phyloP scores from a whole-genome alignment of 441 rosid species.

The Jatropha podagrica region DNA sequence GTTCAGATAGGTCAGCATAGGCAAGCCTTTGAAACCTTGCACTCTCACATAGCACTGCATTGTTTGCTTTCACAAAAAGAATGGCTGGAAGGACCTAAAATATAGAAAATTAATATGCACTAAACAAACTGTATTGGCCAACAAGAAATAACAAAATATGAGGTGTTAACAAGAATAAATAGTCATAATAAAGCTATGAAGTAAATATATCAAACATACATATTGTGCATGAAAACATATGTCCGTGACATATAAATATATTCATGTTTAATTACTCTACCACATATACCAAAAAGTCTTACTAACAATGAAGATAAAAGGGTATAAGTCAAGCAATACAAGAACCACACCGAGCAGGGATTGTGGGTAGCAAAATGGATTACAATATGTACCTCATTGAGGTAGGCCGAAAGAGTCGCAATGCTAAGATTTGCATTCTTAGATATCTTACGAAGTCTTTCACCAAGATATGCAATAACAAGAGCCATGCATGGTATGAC shows the following conservation, averaged over 20 bases:
- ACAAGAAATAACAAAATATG: constrained; percentile 3
- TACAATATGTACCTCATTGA: constrained; percentile 63
- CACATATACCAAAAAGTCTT: background rate
- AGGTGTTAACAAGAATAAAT: constrained; percentile 1
- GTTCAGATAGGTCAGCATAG: constrained; percentile 49
- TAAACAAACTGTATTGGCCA: background rate
- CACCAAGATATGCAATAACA: constrained; percentile 68
- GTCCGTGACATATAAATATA: background rate
- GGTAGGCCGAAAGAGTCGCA: constrained; percentile 72
- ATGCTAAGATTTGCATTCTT: constrained; percentile 61
- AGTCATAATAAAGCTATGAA: background rate
- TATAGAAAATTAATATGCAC: background rate
- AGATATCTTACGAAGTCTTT: constrained; percentile 70
- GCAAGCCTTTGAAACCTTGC: constrained; percentile 77
- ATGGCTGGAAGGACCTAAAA: constrained; percentile 82
- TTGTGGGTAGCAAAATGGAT: constrained; percentile 1
- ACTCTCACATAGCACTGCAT: constrained; percentile 71
- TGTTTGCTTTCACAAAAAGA: constrained; percentile 88
- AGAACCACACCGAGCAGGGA: background rate
- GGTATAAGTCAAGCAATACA: background rate
- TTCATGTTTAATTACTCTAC: background rate
- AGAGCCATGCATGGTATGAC: constrained; percentile 74
- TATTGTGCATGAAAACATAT: background rate
- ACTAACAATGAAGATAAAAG: background rate
- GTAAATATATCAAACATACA: background rate